Evolutionary conservation across 805 yeast species (phyloP), one percentile per base, ranked within the genome.

Genomic region (Suhomyces kilbournensis): DNA sequence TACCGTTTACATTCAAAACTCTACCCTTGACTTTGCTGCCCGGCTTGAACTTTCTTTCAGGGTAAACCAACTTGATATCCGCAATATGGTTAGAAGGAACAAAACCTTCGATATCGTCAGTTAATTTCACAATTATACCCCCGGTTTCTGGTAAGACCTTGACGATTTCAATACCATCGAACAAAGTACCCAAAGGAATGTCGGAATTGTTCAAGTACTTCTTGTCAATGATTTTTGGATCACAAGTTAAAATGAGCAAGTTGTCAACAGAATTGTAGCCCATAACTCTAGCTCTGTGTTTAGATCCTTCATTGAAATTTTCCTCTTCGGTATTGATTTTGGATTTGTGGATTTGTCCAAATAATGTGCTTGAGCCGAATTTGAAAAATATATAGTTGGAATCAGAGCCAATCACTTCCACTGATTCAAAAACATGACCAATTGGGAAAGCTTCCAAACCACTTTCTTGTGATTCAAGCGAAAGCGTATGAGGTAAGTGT

Each of bases 21-120:
- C 96, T 82, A 56, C 86, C 94, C 60, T 80, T 87, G 28, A 90
- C 89, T 59, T 85, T 87, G 43, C 86, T 75, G 9, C 97, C 98
- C 44, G 85, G 83, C 69, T 88, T 89, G 77, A 86, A 93, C 63
- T 90, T 90, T 75, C 94, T 82, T 70, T 94, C 98, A 5, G 99
- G 99, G 64, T 93, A 86, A 2, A 83, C 82, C 56, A 93, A 76
- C 65, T 84, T 86, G 53, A 88, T 79, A 68, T 94, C 99, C 59
- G 96, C 85, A 68, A 94, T 81, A 61, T 93, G 97, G 23, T 73
- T 64, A 25, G 83, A 75, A 12, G 89, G 86, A 26, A 90, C 98
- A 56, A 79, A 72, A 4, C 90, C 99, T 43, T 79, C 84, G 58
- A 86, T 88, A 47, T 80, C 78, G 49, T 82, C 84, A 54, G 85